These are phyloP conservation scores for Syzygium grande DNA, from an alignment of 345 rosid species.

Conservation along the genomic window DNA sequence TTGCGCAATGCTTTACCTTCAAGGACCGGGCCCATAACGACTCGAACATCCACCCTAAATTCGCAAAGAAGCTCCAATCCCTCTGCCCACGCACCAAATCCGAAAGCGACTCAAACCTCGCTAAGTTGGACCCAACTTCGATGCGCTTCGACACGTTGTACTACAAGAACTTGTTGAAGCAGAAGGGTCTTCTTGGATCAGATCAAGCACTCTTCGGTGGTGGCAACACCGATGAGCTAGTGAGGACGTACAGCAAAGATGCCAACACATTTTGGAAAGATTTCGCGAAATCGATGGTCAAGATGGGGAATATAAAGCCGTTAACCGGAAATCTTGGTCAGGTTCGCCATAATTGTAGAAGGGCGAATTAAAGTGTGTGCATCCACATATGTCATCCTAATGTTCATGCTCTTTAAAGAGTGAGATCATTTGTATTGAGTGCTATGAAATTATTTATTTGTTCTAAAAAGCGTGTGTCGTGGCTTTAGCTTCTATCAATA, in stretches of 20 bases:
- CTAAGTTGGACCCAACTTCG: conserved; percentile 6
- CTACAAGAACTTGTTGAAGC: conserved; percentile 16
- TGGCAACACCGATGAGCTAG: conserved; percentile 2
- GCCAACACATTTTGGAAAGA: conserved; percentile 15
- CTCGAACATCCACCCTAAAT: conserved; percentile 22
- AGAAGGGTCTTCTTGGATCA: conserved; percentile 20
- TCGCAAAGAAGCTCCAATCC: conserved; percentile 15
- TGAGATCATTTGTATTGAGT: neutral
- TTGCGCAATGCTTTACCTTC: conserved; percentile 13
- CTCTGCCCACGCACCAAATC: conserved; percentile 18
- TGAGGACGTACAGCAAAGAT: conserved; percentile 2
- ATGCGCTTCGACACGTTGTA: conserved; percentile 10
- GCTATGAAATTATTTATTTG: neutral
- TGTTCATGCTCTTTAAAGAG: neutral
- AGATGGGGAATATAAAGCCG: conserved; percentile 51
- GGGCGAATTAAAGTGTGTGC: conserved; percentile 1
- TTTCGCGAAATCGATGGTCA: conserved; percentile 35
- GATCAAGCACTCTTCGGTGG: conserved; percentile 18
- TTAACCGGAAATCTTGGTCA: conserved; percentile 33
- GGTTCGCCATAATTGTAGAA: conserved; percentile 30
- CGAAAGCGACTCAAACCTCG: conserved; percentile 1
- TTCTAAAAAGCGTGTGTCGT: neutral
- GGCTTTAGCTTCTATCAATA: neutral
- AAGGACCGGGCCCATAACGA: conserved; percentile 17
- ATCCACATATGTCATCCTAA: neutral